These are phyloP conservation scores for Colletotrichum gloeosporioides DNA, from an alignment of 2,329 filamentous ascomycete species.

Conservation along the genomic window DNA sequence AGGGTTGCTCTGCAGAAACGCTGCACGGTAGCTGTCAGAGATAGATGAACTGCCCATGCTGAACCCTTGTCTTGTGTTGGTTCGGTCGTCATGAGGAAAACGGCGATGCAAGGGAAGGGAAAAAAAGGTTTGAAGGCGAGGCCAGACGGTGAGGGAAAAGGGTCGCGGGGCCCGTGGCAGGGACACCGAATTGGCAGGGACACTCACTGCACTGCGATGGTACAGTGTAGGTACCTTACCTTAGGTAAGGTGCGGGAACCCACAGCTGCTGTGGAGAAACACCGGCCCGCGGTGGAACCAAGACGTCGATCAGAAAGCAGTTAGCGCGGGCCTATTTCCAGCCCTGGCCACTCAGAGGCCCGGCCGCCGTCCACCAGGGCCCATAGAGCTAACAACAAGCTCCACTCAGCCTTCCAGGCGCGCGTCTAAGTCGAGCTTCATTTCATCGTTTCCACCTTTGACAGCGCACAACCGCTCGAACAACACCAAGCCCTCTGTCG, in stretches of 20 bases:
- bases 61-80: background rate
- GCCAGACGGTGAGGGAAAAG: background rate
- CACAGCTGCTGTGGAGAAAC: background rate
- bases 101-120: background rate
- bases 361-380: background rate
- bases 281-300: slow-evolving; percentile 12
- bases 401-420: slow-evolving; percentile 12
- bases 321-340: slow-evolving; percentile 15
- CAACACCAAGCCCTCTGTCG: background rate
- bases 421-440: slow-evolving; percentile 21
- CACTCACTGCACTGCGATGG: too few species aligned
- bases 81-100: background rate
- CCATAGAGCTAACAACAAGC: background rate
- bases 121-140: background rate
- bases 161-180: background rate
- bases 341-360: slow-evolving; percentile 8
- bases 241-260: background rate
- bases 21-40: background rate
- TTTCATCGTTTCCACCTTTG: background rate
- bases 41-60: background rate
- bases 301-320: background rate
- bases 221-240: too few species aligned
- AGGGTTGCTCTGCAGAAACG: background rate
- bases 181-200: too few species aligned
- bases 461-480: background rate